Evolutionary conservation across 805 yeast genomes (phyloP).

Genomic region (Candida ficus): DNA sequence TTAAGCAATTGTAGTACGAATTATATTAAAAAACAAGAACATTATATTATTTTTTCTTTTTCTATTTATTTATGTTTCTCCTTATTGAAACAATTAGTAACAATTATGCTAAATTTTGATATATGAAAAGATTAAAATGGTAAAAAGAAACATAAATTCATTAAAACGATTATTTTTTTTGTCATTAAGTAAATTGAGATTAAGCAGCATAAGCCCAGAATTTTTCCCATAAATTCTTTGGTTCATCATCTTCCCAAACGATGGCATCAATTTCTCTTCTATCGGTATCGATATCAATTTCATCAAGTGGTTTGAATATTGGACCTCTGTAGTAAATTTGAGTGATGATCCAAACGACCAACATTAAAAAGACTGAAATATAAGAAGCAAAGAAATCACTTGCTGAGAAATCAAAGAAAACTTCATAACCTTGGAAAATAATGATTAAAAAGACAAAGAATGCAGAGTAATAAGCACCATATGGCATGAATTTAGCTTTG

Average conservation of each 20-base stretch:
- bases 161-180: neutral
- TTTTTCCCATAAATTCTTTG: conserved; percentile 51
- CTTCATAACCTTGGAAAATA: conserved; percentile 66
- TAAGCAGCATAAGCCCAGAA: conserved; percentile 41
- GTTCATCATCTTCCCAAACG: conserved; percentile 51
- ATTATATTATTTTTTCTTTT: no score
- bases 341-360: conserved; percentile 48
- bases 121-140: no score
- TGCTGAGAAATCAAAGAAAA: conserved; percentile 21
- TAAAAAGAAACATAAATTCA: no score
- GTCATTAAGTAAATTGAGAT: no score
- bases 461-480: conserved; percentile 58
- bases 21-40: no score
- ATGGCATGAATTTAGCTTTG: conserved; percentile 68
- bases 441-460: conserved; percentile 50
- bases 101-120: no score
- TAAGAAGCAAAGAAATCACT: conserved; percentile 66
- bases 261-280: conserved; percentile 31
- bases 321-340: conserved; percentile 48
- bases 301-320: conserved; percentile 28
- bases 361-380: conserved; percentile 61
- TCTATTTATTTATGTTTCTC: no score
- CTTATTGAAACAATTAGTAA: no score
- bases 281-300: conserved; percentile 24
- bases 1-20: no score